Evolutionary conservation across 495 filamentous ascomycete genomes (phyloP).

Genomic region (Stereocaulon alpinum): DNA sequence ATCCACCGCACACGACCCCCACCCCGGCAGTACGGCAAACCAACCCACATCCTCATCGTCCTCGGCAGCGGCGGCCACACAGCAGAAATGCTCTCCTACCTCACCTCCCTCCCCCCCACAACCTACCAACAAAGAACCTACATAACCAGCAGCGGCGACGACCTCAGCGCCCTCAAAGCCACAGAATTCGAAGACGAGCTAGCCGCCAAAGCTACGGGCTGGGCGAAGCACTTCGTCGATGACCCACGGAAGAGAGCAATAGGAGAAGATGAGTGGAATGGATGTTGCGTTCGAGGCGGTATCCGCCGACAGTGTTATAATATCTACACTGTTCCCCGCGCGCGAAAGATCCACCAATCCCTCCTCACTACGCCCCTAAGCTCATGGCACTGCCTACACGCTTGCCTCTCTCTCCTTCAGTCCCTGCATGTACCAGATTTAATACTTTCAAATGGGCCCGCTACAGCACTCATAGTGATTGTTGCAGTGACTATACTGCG

Average conservation of each 20-base stretch:
- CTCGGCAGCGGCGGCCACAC: conserved; percentile 93
- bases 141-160: conserved; percentile 66
- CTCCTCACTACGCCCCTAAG: conserved; percentile 55
- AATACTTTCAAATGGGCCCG: conserved; percentile 82
- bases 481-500: conserved; percentile 58
- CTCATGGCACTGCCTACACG: conserved; percentile 46
- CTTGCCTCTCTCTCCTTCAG: conserved; percentile 33
- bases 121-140: conserved; percentile 67
- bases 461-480: conserved; percentile 70
- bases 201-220: neutral
- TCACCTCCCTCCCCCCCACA: conserved; percentile 41
- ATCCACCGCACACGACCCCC: conserved; percentile 21
- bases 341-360: conserved; percentile 68
- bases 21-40: conserved; percentile 23
- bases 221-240: neutral
- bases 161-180: conserved; percentile 57
- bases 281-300: too few species aligned
- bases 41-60: conserved; percentile 66
- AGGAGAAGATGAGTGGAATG: conserved; percentile 14
- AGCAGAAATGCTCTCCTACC: conserved; percentile 79
- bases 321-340: conserved; percentile 55
- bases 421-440: conserved; percentile 49
- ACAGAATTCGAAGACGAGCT: conserved; percentile 47
- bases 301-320: conserved; percentile 29
- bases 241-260: conserved; percentile 17